phyloP scores from a whole-genome alignment of 169 alveolate genomes.

The Eimeria brunetti region DNA sequence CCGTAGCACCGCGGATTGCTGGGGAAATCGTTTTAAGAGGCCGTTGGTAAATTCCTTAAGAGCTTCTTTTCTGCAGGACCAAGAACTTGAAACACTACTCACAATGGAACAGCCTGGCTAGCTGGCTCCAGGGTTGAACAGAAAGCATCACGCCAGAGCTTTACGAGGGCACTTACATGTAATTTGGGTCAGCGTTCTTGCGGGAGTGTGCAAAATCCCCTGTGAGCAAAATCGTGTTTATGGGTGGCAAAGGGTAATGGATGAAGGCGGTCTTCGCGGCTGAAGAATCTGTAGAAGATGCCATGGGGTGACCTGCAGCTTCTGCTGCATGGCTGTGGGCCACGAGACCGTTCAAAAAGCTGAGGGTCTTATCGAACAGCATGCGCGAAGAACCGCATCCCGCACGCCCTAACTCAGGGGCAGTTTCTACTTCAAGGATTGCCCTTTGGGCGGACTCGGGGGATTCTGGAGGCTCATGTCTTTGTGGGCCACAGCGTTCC shows the following conservation, averaged over 20 bases:
- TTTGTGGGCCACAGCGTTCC: not conserved
- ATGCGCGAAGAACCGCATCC: slow-evolving; percentile 10
- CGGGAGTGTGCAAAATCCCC: slow-evolving; percentile 9
- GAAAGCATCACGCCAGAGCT: not conserved
- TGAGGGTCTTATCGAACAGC: slow-evolving; percentile 2
- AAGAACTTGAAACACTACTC: not conserved
- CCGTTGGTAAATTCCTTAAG: not conserved
- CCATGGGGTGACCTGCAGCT: not conserved
- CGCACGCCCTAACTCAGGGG: slow-evolving; percentile 7
- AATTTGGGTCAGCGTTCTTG: not conserved
- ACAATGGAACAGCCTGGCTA: not conserved
- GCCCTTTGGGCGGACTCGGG: not conserved
- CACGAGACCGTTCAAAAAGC: slow-evolving; percentile 13
- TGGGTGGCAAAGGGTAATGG: slow-evolving; percentile 41
- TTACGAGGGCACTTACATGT: not conserved
- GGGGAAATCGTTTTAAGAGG: slow-evolving; percentile 2
- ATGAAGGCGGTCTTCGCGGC: not conserved
- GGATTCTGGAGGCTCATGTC: not conserved
- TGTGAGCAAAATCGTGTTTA: slow-evolving; percentile 17
- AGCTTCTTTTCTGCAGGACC: slow-evolving; percentile 9
- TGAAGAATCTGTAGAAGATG: not conserved
- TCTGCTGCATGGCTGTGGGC: not conserved
- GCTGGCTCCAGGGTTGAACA: not conserved
- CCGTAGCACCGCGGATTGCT: not conserved
- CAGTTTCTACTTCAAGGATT: slow-evolving; percentile 20